These are phyloP conservation scores for Eutrema yunnanense DNA, from an alignment of 345 rosid genomes.

Conservation along the genomic window DNA sequence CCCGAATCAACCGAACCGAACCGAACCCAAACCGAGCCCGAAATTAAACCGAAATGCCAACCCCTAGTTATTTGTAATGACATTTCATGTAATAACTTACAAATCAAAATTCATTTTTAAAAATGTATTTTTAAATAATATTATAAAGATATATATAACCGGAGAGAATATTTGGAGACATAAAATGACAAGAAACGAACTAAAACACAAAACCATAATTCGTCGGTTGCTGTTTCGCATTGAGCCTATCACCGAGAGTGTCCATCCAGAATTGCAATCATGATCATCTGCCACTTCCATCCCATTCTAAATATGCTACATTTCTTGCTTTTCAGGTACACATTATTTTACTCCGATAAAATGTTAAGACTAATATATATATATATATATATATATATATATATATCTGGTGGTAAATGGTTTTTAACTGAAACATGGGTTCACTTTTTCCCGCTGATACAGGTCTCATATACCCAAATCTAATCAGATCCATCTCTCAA, in stretches of 20 bases:
- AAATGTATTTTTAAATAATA: too few relatives aligned
- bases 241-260: constrained; percentile 21
- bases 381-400: not conserved
- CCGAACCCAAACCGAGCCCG: too few relatives aligned
- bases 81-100: too few relatives aligned
- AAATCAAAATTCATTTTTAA: too few relatives aligned
- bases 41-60: too few relatives aligned
- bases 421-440: not conserved
- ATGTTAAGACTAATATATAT: not conserved
- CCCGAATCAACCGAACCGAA: too few relatives aligned
- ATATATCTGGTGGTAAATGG: not conserved
- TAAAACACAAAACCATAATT: constrained; percentile 25
- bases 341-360: not conserved
- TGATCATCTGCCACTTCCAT: constrained; percentile 22
- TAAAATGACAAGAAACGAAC: constrained; percentile 20
- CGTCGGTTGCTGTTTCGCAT: constrained; percentile 24
- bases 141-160: not conserved
- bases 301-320: not conserved
- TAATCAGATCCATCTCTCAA: not conserved
- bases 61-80: too few relatives aligned
- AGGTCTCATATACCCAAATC: too few relatives aligned
- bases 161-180: constrained; percentile 25
- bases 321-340: constrained; percentile 3
- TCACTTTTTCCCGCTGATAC: not conserved
- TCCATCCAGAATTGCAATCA: constrained; percentile 24